Base-by-base conservation (phyloP, 129 eudicot species). In the Flaveria bidentis region DNA sequence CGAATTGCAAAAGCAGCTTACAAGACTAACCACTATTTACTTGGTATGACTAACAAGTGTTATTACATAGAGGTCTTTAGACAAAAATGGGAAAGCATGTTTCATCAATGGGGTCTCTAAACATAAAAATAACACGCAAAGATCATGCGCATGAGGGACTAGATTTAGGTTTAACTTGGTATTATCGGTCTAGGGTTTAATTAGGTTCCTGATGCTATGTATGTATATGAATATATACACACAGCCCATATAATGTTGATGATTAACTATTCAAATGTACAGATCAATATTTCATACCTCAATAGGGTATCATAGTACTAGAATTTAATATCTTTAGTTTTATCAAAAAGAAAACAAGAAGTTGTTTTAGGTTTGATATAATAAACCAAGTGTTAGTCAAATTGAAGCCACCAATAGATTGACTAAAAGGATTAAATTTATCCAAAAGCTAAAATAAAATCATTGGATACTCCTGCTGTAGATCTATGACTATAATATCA, bases 391-490 rank as follows among this genome's bases (percentile, higher is more conserved):
- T 61, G 9, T 61, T 26, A 61, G 67, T 61, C 67, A 61, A 61
- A 61, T 61, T 28, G 18, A 61, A 25, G 42, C 42, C 44, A 61
- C 67, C 67, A 61, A 61, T n/a, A 26, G 17, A 61, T 61, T 61
- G 42, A 61, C 42, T 61, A 61, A 57, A 20, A 57, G 1, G 9
- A 33, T 57, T 57, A 57, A 20, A 57, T 20, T 57, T 22, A 20
- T 57, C 64, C 64, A 26, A 61, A 61, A 13, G 42, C 17, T 13
- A 26, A 25, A 58, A 58, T 58, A 1, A 23, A 11, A 58, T 11
- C 26, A 17, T 8, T 18, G 62, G 62, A 25, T 55, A 55, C 5
- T 55, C 62, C 28, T 61, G 41, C 36, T 61, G 67, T 61, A 12
- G 42, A 5, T 61, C 67, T 28, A 61, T 61, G 67, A 61, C 67